phyloP scores from a whole-genome alignment of 306 rosid species.

The Acacia confusa region DNA sequence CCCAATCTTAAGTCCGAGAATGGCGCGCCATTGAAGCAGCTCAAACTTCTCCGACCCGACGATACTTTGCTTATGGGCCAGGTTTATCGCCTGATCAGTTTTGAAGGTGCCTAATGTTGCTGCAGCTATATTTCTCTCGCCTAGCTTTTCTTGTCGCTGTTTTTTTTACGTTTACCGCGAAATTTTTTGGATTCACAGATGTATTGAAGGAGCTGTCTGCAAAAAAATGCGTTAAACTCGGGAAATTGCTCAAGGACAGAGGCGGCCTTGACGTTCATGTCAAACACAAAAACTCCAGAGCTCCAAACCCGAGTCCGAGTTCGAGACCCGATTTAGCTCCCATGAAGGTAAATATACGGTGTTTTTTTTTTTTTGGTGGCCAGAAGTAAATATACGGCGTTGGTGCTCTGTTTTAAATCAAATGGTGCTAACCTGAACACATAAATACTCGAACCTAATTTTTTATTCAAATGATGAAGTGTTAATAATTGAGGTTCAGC shows the following conservation, averaged over 20 bases:
- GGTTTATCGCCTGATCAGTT: conserved; percentile 76
- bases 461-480: neutral
- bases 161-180: neutral
- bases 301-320: conserved; percentile 34
- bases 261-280: conserved; percentile 47
- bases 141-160: neutral
- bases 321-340: conserved; percentile 32
- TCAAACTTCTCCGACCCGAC: conserved; percentile 87
- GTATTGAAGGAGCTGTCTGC: conserved; percentile 93
- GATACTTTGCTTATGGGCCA: conserved; percentile 87
- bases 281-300: conserved; percentile 42
- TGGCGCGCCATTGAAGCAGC: conserved; percentile 65
- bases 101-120: conserved; percentile 59
- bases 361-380: too few relatives aligned
- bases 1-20: conserved; percentile 51
- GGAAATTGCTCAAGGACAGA: conserved; percentile 64
- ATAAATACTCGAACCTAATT: neutral
- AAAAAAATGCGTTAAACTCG: conserved; percentile 76
- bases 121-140: neutral
- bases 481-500: neutral
- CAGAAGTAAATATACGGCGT: too few relatives aligned
- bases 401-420: neutral
- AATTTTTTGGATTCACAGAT: conserved; percentile 41
- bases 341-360: conserved; percentile 34
- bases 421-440: neutral